A percentile compares a stretch with the other conserved stretches of the same genome.
phyloP scores from a whole-genome alignment of 768 basidiomycete species.

The Mycena haematopus region DNA sequence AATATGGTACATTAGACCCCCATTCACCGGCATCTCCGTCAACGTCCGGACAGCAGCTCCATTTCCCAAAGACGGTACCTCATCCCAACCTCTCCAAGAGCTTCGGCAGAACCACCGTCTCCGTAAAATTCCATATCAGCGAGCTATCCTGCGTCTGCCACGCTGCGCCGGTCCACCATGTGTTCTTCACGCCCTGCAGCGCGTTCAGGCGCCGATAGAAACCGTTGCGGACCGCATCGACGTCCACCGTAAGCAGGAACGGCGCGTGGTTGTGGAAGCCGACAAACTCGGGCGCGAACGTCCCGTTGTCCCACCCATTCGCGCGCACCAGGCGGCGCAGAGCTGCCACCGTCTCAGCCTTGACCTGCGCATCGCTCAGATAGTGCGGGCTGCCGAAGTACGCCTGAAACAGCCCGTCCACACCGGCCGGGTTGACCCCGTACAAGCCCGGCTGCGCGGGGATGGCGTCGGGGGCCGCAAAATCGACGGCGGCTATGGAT shows the following conservation, averaged over 20 bases:
- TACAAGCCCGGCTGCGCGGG: slow-evolving; percentile 11
- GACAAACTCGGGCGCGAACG: slow-evolving; percentile 9
- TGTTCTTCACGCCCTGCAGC: slow-evolving; percentile 9
- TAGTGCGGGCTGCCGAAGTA: slow-evolving; percentile 12
- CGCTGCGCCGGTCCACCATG: slow-evolving; percentile 10
- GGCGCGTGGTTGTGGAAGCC: slow-evolving; percentile 15
- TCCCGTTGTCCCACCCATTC: slow-evolving; percentile 13
- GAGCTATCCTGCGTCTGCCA: slow-evolving; percentile 10
- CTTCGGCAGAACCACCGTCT: slow-evolving; percentile 9
- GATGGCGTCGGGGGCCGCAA: slow-evolving; percentile 13
- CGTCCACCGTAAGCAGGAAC: slow-evolving; percentile 1
- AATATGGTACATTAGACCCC: slow-evolving; percentile 3
- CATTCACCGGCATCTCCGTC: background rate
- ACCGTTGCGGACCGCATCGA: slow-evolving; percentile 4
- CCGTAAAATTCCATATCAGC: slow-evolving; percentile 13
- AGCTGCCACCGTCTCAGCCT: slow-evolving; percentile 9
- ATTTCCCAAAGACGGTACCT: slow-evolving; percentile 1
- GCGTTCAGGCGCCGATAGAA: slow-evolving; percentile 2
- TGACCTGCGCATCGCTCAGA: slow-evolving; percentile 14
- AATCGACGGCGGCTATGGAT: slow-evolving; percentile 7
- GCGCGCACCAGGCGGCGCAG: slow-evolving; percentile 13
- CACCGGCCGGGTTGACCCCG: slow-evolving; percentile 7
- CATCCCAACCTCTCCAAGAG: slow-evolving; percentile 9
- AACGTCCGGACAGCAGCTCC: background rate
- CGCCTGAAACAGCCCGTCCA: slow-evolving; percentile 5